Base-by-base conservation (phyloP, 2,329 filamentous ascomycete species). In the Hymenoscyphus albidus region DNA sequence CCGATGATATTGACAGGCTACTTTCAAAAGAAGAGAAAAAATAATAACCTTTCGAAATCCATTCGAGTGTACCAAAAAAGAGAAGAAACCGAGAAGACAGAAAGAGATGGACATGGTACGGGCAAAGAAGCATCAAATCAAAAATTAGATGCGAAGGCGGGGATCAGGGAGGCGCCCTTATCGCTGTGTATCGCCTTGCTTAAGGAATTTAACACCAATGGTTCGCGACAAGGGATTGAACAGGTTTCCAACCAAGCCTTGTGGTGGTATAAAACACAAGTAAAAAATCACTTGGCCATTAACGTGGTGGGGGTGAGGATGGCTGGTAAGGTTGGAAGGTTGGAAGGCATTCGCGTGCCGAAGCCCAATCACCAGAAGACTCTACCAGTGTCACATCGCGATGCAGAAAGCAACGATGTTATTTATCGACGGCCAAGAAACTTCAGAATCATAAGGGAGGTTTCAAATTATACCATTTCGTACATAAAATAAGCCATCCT, bases 171-270 rank as follows among this genome's bases (percentile, higher is more conserved):
- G 68, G 65, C 58, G 14, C 51, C 59, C 64, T 51, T 69, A 71
- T 69, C 60, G 63, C 40, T 66, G 56, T 40, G 62, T 65, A 65
- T 70, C 65, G 66, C 70, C 68, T 69, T 71, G 65, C 69, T 62
- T 71, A 39, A 67, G 65, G 63, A 69, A 70, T 70, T 70, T 44
- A 67, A 67, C 22, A 67, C 57, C 35, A 64, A 67, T 70, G 62
- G 58, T 62, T 63, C 18, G 61, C 67, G 60, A 70, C 57, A 73
- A 73, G 70, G 70, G 71, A 66, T 71, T 16, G 44, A 31, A n/a
- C 57, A 42, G 58, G 51, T 51, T 58, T 59, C 32, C 38, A 9
- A 44, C 44, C 64, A 59, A 62, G 56, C 65, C 63, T 68, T 60
- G 51, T 39, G 38, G 44, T 16, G 18, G 39, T 51, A 51, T 51